These are phyloP conservation scores for Melampsora americana DNA, from an alignment of 1,284 basidiomycete genomes.

Conservation along the genomic window DNA sequence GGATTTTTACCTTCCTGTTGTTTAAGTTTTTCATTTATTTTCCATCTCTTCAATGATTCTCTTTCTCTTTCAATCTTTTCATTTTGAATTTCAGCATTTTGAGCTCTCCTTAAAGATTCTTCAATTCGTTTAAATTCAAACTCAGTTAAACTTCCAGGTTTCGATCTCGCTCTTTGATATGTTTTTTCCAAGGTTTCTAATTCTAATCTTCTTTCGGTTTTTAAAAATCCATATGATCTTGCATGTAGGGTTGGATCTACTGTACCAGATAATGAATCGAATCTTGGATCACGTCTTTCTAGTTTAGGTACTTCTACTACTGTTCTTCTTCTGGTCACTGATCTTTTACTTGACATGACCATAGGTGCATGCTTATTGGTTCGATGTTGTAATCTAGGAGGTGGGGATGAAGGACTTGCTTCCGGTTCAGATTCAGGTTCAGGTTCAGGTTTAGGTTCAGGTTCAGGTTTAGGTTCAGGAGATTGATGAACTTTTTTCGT, in stretches of 20 bases:
- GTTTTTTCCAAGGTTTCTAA: neutral
- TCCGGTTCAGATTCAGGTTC: neutral
- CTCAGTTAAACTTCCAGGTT: neutral
- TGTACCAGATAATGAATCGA: constrained; percentile 26
- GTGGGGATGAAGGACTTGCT: neutral
- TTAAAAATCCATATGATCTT: constrained; percentile 14
- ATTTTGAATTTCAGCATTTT: constrained; percentile 18
- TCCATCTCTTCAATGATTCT: constrained; percentile 27
- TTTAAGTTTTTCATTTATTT: constrained; percentile 19
- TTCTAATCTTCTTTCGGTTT: constrained; percentile 11
- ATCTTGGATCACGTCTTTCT: constrained; percentile 31
- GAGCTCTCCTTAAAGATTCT: neutral
- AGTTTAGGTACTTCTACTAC: constrained; percentile 19
- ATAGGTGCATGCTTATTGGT: constrained; percentile 28
- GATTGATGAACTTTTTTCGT: neutral
- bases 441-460: neutral
- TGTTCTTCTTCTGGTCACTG: constrained; percentile 21
- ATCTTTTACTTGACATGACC: constrained; percentile 12
- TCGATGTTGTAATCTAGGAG: neutral
- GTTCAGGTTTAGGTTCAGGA: neutral
- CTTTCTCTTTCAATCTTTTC: constrained; percentile 25
- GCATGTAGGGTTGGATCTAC: constrained; percentile 12
- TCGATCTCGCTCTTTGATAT: neutral
- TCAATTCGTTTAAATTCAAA: neutral
- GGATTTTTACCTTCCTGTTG: constrained; percentile 37